phyloP scores from a whole-genome alignment of 352 stramenopile species.

The Phytopythium boreale region DNA sequence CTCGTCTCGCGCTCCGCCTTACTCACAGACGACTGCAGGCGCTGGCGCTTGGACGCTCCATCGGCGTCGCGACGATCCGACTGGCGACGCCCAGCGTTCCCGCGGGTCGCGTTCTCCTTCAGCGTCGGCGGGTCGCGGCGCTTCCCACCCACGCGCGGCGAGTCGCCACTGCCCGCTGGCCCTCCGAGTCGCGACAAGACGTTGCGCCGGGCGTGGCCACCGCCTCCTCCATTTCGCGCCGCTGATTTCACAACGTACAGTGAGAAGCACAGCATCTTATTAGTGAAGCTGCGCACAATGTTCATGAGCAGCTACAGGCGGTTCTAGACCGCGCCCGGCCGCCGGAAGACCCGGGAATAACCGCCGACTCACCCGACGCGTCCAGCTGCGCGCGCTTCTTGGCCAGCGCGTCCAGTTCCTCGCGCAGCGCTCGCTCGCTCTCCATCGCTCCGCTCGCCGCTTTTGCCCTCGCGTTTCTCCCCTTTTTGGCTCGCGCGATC shows the following conservation, averaged over 20 bases:
- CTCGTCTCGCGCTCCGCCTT: background rate
- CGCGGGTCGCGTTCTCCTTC: conserved; percentile 20
- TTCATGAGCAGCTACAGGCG: background rate
- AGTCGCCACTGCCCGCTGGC: conserved; percentile 8
- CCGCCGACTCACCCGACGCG: conserved; percentile 17
- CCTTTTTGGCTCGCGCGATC: conserved; percentile 10
- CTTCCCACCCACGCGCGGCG: conserved; percentile 14
- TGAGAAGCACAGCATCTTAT: background rate
- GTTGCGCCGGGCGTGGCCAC: conserved; percentile 12
- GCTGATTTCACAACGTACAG: background rate
- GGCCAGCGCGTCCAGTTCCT: conserved; percentile 44
- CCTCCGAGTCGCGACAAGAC: conserved; percentile 32
- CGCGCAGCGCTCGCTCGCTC: conserved; percentile 50
- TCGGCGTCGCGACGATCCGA: conserved; percentile 31
- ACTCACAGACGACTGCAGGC: conserved; percentile 31
- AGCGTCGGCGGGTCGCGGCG: conserved; percentile 20
- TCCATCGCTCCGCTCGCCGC: conserved; percentile 20
- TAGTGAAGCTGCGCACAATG: background rate
- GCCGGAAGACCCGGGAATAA: background rate
- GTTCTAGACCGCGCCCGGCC: background rate
- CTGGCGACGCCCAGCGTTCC: conserved; percentile 20
- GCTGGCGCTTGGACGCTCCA: conserved; percentile 32
- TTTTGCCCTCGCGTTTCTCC: conserved; percentile 14
- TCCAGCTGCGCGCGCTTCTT: conserved; percentile 54
- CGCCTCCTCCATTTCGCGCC: background rate